Conservation (phyloP, 768 basidiomycete species). For the Psilocybe subaeruginosa region DNA sequence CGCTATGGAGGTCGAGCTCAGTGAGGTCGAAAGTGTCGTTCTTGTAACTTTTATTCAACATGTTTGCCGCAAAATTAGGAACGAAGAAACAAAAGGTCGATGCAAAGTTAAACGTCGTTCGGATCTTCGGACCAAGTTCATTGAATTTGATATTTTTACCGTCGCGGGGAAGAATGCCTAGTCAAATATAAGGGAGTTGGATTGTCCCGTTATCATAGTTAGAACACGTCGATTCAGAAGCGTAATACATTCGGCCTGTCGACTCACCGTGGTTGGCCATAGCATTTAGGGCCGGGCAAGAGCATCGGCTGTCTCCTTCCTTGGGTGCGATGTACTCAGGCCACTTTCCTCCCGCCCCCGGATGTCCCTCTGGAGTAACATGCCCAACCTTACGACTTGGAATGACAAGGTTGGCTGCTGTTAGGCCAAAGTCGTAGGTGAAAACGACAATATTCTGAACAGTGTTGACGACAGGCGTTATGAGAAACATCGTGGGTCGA, state of each 20-base stretch:
- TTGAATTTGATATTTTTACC: slow-evolving; percentile 72
- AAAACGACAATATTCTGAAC: slow-evolving; percentile 36
- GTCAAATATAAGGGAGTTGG: background rate
- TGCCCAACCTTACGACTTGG: slow-evolving; percentile 53
- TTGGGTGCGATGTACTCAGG: slow-evolving; percentile 62
- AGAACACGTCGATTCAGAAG: slow-evolving; percentile 30
- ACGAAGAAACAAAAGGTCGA: slow-evolving; percentile 71
- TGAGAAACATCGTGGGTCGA: slow-evolving; percentile 30
- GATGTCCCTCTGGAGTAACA: slow-evolving; percentile 56
- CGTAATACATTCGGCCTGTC: too few relatives aligned
- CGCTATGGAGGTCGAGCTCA: slow-evolving; percentile 68
- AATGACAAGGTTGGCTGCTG: slow-evolving; percentile 52
- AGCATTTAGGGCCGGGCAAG: slow-evolving; percentile 78
- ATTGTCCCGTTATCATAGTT: slow-evolving; percentile 9
- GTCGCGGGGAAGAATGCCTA: slow-evolving; percentile 67
- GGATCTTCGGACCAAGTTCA: slow-evolving; percentile 45
- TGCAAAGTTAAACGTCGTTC: slow-evolving; percentile 69
- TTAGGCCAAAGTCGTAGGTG: slow-evolving; percentile 55
- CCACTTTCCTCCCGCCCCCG: slow-evolving; percentile 67
- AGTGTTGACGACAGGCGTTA: slow-evolving; percentile 32
- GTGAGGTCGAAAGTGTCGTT: slow-evolving; percentile 65
- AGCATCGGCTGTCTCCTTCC: slow-evolving; percentile 69
- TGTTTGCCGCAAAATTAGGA: slow-evolving; percentile 58
- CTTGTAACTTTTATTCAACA: slow-evolving; percentile 58
- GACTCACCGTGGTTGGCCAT: slow-evolving; percentile 80